phyloP scores from a whole-genome alignment of 257 asterid species.

The Schizonepeta tenuifolia region DNA sequence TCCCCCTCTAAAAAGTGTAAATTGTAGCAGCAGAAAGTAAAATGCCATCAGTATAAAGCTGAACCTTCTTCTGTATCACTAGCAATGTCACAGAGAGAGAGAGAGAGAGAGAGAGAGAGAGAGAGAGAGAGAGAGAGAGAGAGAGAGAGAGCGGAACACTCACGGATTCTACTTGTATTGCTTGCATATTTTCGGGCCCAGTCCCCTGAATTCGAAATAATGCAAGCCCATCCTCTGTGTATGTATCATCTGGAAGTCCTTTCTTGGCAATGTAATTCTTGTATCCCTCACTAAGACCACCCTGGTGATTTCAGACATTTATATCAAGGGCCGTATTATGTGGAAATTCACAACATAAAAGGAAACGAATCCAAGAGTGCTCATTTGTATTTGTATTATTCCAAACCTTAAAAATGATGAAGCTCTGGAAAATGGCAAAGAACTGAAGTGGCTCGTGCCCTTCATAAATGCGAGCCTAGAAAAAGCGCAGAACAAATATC shows the following conservation, averaged over 20 bases:
- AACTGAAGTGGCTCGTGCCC: slow-evolving; percentile 70
- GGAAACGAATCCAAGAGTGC: neutral
- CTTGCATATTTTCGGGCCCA: slow-evolving; percentile 76
- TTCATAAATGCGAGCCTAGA: slow-evolving; percentile 69
- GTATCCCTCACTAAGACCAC: slow-evolving; percentile 70
- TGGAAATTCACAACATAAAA: slow-evolving; percentile 9
- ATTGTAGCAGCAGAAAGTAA: neutral
- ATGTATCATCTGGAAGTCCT: slow-evolving; percentile 68
- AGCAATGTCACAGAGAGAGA: neutral
- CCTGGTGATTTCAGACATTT: slow-evolving; percentile 48
- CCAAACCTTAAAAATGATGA: slow-evolving; percentile 69
- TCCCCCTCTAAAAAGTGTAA: neutral
- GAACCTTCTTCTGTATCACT: neutral
- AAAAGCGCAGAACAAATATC: slow-evolving; percentile 32
- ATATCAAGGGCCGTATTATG: slow-evolving; percentile 8
- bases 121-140: neutral
- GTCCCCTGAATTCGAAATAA: slow-evolving; percentile 81
- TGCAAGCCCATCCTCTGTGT: slow-evolving; percentile 61
- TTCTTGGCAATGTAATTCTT: slow-evolving; percentile 56
- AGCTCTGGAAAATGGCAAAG: slow-evolving; percentile 69
- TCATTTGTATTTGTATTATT: slow-evolving; percentile 3
- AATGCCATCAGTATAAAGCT: neutral
- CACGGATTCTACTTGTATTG: slow-evolving; percentile 90
- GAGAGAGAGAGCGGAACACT: slow-evolving; percentile 29
- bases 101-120: slow-evolving; percentile 3